These are phyloP conservation scores for Mucor piriformis DNA, from an alignment of 371 early-diverging fungal genomes.

Conservation along the genomic window DNA sequence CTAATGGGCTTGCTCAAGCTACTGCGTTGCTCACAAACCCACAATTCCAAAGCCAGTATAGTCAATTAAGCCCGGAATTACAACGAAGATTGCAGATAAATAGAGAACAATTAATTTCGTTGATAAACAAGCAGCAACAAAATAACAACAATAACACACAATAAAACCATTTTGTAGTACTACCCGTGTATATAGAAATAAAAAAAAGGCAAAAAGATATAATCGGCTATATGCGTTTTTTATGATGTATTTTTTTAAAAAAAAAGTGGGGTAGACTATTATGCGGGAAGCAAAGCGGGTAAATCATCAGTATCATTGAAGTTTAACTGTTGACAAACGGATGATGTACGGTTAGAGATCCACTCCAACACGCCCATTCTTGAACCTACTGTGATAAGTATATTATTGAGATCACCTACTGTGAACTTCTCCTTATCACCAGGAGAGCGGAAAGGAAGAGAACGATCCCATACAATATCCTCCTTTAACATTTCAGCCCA, in stretches of 20 bases:
- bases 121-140: conserved; percentile 27
- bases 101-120: conserved; percentile 37
- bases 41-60: conserved; percentile 38
- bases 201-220: background rate
- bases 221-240: background rate
- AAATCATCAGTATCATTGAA: conserved; percentile 34
- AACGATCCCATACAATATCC: conserved; percentile 49
- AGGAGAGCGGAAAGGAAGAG: conserved; percentile 40
- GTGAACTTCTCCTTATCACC: conserved; percentile 38
- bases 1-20: conserved; percentile 40
- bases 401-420: conserved; percentile 36
- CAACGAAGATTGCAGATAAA: conserved; percentile 37
- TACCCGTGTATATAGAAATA: background rate
- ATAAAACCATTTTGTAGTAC: background rate
- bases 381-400: conserved; percentile 27
- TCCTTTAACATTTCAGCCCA: conserved; percentile 51
- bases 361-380: conserved; percentile 38
- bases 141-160: conserved; percentile 4
- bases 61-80: conserved; percentile 39
- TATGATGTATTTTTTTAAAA: background rate
- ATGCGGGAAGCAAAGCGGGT: conserved; percentile 23
- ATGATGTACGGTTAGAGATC: conserved; percentile 32
- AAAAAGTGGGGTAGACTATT: background rate
- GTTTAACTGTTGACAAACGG: conserved; percentile 34
- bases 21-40: conserved; percentile 40